Evolutionary conservation across 495 filamentous ascomycete genomes (phyloP).

Genomic region (Patellaria atrata): DNA sequence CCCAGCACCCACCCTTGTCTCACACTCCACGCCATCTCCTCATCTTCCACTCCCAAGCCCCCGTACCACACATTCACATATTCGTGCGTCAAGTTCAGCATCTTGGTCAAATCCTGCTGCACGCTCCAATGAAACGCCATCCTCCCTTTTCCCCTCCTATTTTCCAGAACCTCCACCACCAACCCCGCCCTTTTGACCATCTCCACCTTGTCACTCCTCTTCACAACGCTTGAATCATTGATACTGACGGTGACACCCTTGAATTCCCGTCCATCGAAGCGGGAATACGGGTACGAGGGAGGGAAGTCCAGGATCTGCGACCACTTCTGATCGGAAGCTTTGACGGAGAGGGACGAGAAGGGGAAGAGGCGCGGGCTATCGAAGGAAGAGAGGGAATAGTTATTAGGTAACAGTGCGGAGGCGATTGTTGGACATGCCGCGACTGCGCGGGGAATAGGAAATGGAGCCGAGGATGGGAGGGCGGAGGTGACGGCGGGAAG

Average conservation of each 20-base stretch:
- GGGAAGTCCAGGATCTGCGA: conserved; percentile 7
- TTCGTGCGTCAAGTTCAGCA: conserved; percentile 13
- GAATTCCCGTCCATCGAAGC: conserved; percentile 4
- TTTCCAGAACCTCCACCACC: conserved; percentile 2
- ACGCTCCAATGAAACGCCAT: conserved; percentile 17
- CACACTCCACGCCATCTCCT: conserved; percentile 10
- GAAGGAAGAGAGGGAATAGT: conserved; percentile 5
- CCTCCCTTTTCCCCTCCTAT: conserved; percentile 9
- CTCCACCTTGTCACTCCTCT: conserved; percentile 8
- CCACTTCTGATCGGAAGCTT: conserved; percentile 14
- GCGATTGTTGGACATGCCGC: conserved; percentile 15
- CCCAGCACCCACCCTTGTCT: conserved; percentile 7
- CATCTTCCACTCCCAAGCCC: conserved; percentile 8
- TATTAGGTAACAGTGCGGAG: conserved; percentile 8
- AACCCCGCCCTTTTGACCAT: conserved; percentile 14
- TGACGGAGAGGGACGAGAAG: conserved; percentile 9
- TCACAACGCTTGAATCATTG: conserved; percentile 7
- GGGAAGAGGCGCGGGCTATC: conserved; percentile 2
- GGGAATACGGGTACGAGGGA: neutral
- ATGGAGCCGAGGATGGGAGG: too few species aligned
- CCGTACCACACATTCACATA: conserved; percentile 20
- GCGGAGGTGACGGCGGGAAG: too few species aligned
- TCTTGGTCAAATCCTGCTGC: conserved; percentile 3
- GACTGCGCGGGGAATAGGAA: too few species aligned
- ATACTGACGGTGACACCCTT: conserved; percentile 14